Conservation (phyloP, 1,139 yeast genomes). For the Yamadazyma siamensis region DNA sequence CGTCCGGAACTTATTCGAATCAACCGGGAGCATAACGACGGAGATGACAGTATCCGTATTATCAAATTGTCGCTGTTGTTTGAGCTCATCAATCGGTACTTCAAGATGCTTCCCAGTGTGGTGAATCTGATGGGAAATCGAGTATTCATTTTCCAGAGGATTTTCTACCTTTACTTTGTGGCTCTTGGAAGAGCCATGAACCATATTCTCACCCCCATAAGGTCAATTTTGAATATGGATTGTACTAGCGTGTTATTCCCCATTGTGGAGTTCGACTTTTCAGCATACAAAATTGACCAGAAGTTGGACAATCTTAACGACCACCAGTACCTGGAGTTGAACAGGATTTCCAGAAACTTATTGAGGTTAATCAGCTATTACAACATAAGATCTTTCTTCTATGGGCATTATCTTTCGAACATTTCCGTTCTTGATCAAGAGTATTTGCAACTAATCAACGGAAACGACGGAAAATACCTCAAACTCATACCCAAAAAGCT, state of each 20-base stretch:
- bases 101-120: conserved; percentile 33
- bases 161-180: conserved; percentile 31
- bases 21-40: conserved; percentile 22
- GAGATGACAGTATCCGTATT: conserved; percentile 10
- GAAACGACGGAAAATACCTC: conserved; percentile 13
- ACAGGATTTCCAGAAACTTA: conserved; percentile 17
- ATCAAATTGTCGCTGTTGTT: conserved; percentile 26
- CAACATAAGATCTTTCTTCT: conserved; percentile 24
- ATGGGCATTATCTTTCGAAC: conserved; percentile 23
- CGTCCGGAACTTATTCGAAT: conserved; percentile 26
- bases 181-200: conserved; percentile 34
- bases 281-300: conserved; percentile 19
- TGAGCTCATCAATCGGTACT: conserved; percentile 33
- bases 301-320: conserved; percentile 14
- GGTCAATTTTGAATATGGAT: conserved; percentile 35
- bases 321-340: conserved; percentile 18
- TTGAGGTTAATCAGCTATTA: conserved; percentile 27
- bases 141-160: conserved; percentile 28
- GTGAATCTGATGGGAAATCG: conserved; percentile 27
- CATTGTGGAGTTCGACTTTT: conserved; percentile 26
- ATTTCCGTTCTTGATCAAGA: conserved; percentile 19
- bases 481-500: conserved; percentile 22
- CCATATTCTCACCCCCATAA: conserved; percentile 31
- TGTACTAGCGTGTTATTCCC: conserved; percentile 31
- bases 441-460: conserved; percentile 15